A percentile compares a stretch with the other conserved stretches of the same genome.
phyloP scores from a whole-genome alignment of 306 rosid genomes.

The Hippophae tibetana region DNA sequence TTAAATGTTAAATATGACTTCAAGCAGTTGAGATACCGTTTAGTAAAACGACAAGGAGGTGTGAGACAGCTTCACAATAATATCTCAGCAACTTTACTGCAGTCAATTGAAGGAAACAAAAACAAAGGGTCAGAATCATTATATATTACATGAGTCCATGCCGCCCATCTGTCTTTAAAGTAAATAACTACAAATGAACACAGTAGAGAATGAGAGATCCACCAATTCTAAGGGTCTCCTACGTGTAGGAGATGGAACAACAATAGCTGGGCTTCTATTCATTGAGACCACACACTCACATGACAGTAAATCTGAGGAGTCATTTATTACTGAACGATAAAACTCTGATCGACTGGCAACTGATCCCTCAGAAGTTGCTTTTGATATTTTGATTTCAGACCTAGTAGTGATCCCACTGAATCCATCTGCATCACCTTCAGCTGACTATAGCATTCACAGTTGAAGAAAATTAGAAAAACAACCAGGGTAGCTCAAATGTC shows the following conservation, averaged over 20 bases:
- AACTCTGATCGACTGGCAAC: conserved; percentile 42
- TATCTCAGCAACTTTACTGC: conserved; percentile 18
- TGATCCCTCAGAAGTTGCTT: conserved; percentile 48
- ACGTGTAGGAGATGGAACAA: conserved; percentile 46
- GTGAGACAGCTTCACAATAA: conserved; percentile 14
- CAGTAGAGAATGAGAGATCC: conserved; percentile 13
- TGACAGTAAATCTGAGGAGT: conserved; percentile 45
- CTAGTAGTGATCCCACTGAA: conserved; percentile 35
- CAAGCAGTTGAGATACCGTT: conserved; percentile 29
- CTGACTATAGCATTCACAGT: conserved; percentile 38
- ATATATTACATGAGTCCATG: neutral
- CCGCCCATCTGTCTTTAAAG: neutral
- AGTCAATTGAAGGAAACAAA: conserved; percentile 6
- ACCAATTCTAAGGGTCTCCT: conserved; percentile 33
- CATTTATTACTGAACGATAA: conserved; percentile 41
- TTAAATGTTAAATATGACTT: neutral
- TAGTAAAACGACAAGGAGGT: conserved; percentile 24
- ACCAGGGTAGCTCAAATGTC: conserved; percentile 6
- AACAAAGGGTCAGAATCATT: conserved; percentile 8
- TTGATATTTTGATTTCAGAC: conserved; percentile 30
- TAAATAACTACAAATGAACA: neutral
- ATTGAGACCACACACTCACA: conserved; percentile 49
- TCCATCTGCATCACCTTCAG: conserved; percentile 30
- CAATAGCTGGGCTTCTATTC: conserved; percentile 55
- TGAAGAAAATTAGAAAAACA: conserved; percentile 19